Evolutionary conservation across 306 rosid genomes (phyloP), one percentile per base, ranked within the genome.

Genomic region (Elaeagnus macrophylla): DNA sequence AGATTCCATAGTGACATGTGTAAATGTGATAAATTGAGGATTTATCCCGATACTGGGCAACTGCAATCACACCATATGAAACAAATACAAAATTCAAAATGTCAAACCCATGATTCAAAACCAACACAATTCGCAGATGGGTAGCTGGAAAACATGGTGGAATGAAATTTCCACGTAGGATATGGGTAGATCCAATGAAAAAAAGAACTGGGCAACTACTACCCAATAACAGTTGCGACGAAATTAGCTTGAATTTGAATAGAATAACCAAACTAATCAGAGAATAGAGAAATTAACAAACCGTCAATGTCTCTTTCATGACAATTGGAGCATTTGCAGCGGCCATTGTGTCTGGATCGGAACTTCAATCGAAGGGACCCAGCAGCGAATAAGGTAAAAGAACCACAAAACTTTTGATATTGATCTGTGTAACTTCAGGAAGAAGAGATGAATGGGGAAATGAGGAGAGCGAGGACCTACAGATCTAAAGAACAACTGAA

Each of bases 1-100:
- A 64, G 95, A 85, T 67, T 85, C 95, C 95, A 85, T 85, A 6
- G 95, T 85, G 44, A 85, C 95, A 57, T 85, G 78, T 59, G 81
- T 85, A 43, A 85, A 85, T 9, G 90, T 85, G 38, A 85, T 80
- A 72, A 79, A 85, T 53, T 85, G 95, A 36, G 83, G 76, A 48
- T 70, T 85, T 63, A 85, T 77, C 41, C 95, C 95, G 20, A 85
- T 57, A 66, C 90, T 82, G 20, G 85, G 71, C 54, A 85, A 54
- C 95, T 85, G 68, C 72, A 66, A 53, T 36, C 61, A 57, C 1
- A 64, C 25, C 44, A 37, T 53, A 51, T 43, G 14, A 3, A 39
- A 20, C 25, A 1, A 20, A 56, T 54, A 59, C 37, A 16, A 67
- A 15, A 13, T 54, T 45, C 50, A 55, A 4, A 20, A 6, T 11